Conservation (phyloP, 2,329 filamentous ascomycete species). For the Arthrobotrys iridis region DNA sequence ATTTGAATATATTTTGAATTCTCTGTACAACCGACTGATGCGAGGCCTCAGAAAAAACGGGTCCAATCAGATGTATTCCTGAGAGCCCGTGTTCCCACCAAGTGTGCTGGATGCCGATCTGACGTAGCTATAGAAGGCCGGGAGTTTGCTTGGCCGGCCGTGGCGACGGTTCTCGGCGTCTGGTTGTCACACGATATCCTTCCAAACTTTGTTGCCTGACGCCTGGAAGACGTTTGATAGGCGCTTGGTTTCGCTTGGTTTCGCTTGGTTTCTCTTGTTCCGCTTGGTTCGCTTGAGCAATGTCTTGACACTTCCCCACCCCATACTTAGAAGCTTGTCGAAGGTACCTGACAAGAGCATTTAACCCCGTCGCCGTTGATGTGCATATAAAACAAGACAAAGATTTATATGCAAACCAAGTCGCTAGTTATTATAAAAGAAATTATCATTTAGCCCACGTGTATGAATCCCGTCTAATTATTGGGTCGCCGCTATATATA, state of each 20-base stretch:
- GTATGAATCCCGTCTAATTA: not conserved
- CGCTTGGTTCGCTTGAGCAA: conserved; percentile 14
- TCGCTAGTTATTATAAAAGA: not conserved
- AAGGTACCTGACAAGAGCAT: not conserved
- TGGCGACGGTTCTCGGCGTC: not conserved
- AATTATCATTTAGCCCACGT: not conserved
- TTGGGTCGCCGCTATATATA: not conserved
- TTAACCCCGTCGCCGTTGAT: not conserved
- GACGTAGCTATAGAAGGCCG: conserved; percentile 7
- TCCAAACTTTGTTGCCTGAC: not conserved
- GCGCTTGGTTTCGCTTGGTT: not conserved
- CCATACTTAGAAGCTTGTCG: not conserved
- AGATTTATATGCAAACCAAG: not conserved
- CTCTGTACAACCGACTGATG: too few relatives aligned
- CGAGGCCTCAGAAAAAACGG: too few relatives aligned
- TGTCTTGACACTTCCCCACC: too few relatives aligned
- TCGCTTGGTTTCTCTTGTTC: not conserved
- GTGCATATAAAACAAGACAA: conserved; percentile 6
- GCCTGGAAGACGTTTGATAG: not conserved
- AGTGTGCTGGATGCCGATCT: not conserved
- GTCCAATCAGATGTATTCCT: not conserved
- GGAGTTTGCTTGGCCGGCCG: conserved; percentile 3
- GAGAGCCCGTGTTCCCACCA: not conserved
- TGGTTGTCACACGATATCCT: conserved; percentile 8
- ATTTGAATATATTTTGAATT: too few relatives aligned